Evolutionary conservation across 1,284 basidiomycete genomes (phyloP).

Genomic region (Apiotrichum akiyoshidainum): DNA sequence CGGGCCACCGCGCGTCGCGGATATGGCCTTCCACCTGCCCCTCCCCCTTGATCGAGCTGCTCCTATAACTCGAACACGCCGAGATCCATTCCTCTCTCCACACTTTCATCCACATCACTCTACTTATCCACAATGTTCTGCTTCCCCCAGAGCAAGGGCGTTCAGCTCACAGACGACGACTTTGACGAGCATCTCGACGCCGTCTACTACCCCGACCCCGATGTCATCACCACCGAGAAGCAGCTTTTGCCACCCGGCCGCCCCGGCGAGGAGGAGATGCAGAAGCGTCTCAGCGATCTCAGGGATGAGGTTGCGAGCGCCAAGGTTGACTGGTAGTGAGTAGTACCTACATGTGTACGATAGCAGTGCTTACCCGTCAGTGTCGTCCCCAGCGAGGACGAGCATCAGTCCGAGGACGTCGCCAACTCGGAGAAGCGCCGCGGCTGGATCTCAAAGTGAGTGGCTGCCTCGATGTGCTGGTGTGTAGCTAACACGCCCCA

Average conservation of each 20-base stretch:
- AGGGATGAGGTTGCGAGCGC: constrained; percentile 69
- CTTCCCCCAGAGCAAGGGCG: constrained; percentile 15
- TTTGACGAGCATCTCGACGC: constrained; percentile 17
- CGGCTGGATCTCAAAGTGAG: constrained; percentile 76
- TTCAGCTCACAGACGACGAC: constrained; percentile 13
- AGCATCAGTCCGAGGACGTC: constrained; percentile 83
- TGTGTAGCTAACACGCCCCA: too few relatives aligned
- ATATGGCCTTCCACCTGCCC: background rate
- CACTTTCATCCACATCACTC: background rate
- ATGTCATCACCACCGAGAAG: constrained; percentile 12
- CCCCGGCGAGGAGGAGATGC: constrained; percentile 32
- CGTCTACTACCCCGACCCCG: constrained; percentile 6
- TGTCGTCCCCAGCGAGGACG: constrained; percentile 76
- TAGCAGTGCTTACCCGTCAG: constrained; percentile 45
- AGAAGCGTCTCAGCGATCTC: constrained; percentile 62
- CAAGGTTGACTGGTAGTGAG: constrained; percentile 79
- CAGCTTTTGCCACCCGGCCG: background rate
- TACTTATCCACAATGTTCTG: constrained; percentile 16
- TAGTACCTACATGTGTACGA: constrained; percentile 27
- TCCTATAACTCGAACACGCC: too few relatives aligned
- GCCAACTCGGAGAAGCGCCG: constrained; percentile 74
- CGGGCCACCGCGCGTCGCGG: background rate
- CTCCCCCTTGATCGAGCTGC: background rate
- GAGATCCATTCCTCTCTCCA: background rate
- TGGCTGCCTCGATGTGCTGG: too few relatives aligned